Base-by-base conservation (phyloP, 2,329 filamentous ascomycete species). In the Biscogniauxia sp. region DNA sequence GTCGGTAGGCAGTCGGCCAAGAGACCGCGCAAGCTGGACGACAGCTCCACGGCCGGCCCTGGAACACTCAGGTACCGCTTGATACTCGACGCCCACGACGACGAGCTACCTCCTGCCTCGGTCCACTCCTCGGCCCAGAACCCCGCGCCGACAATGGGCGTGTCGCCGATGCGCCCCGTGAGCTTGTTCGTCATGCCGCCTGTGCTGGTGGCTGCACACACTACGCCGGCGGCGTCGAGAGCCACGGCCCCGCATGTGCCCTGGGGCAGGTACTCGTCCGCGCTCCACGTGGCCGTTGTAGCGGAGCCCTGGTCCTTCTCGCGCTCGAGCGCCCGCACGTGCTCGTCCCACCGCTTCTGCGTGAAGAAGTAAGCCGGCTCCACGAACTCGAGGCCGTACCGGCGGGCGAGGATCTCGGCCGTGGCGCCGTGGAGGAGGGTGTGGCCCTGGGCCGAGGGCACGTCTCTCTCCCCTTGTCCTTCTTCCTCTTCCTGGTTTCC, bases 61-160 rank as follows among this genome's bases (percentile, higher is more conserved):
- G 58, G 68, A 51, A 67, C 53, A 28, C 53, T 56, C 11, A 70
- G 53, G 54, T 64, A 61, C n/a, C 58, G 51, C 7, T 20, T 61
- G 55, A 65, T 41, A 2, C 51, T 58, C 17, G 5, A 45, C 2
- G 32, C 59, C 23, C 55, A 19, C 50, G 60, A 59, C 58, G 49
- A 57, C 19, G 59, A 63, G 0, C 71, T 75, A 45, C 77, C 74
- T 1, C 74, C 74, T 1, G 79, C 75, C 59, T 88, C 84, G 7
- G 76, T 75, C 92, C 92, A 96, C 67, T 93, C 85, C 72, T 96
- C 93, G 0, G 93, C 92, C 92, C 92, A 97, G 74, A 93, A 97
- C 0, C 93, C 93, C 0, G 92, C 90, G 0, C 93, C 93, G 0
- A 93, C 78, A 0, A 89, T 89, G 0, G 93, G 92, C 11, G 93